Evolutionary conservation across 78 protist genomes (phyloP).

Genomic region (Dictyostelium discoideum): DNA sequence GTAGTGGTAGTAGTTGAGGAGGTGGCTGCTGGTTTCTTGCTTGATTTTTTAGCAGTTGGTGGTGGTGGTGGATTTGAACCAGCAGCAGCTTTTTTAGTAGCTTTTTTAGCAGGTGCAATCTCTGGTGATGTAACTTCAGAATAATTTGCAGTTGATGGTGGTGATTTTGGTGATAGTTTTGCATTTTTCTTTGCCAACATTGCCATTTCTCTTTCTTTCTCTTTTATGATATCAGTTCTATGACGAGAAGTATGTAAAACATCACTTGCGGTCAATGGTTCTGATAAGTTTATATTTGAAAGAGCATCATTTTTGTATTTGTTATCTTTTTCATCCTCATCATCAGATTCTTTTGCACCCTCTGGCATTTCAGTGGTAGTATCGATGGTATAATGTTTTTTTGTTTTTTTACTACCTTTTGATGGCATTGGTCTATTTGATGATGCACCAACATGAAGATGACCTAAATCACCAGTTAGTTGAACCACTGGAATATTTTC

Average conservation of each 20-base stretch:
- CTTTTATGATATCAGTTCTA: constrained; percentile 56
- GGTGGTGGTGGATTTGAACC: constrained; percentile 18
- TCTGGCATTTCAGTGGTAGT: constrained; percentile 80
- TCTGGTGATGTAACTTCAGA: constrained; percentile 10
- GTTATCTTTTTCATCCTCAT: constrained; percentile 35
- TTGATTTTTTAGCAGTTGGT: constrained; percentile 22
- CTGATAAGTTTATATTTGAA: constrained; percentile 30
- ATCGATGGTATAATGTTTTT: constrained; percentile 19
- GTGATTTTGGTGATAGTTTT: constrained; percentile 10
- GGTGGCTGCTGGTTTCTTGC: neutral
- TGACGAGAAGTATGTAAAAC: constrained; percentile 32
- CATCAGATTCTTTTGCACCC: constrained; percentile 67
- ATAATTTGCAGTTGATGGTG: neutral
- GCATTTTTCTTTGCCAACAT: neutral
- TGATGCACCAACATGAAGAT: constrained; percentile 22
- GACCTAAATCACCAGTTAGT: constrained; percentile 32
- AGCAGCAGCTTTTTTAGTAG: neutral
- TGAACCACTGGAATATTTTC: constrained; percentile 43
- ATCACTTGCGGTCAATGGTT: constrained; percentile 50
- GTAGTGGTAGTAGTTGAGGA: neutral
- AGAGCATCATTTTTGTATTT: constrained; percentile 41
- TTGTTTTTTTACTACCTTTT: constrained; percentile 3
- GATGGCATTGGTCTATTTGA: neutral
- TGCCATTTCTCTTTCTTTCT: constrained; percentile 25
- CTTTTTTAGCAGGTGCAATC: neutral